Evolutionary conservation across 1,284 basidiomycete genomes (phyloP), one percentile per base, ranked within the genome.

Genomic region (Sutorius eximius): DNA sequence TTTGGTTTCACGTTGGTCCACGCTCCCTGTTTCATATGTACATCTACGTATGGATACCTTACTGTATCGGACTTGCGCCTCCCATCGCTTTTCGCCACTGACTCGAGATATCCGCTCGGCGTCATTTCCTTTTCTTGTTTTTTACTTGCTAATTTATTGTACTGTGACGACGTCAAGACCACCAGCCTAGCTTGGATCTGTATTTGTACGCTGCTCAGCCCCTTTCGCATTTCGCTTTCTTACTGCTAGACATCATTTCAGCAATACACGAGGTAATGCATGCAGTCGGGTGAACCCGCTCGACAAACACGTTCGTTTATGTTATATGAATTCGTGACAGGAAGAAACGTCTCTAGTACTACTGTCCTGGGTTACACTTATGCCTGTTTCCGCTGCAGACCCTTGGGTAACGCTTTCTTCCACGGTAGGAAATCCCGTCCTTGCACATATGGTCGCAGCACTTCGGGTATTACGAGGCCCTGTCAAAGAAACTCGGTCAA

Each of bases 371-470:
- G 11, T 30, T 33, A 30, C 47, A 52, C 57, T 20, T 12, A 71
- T 51, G 49, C 67, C n/a, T 70, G 64, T 74, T 91, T 91, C 74
- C 82, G 83, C 75, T 90, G 86, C 53, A 89, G 65, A 46, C 78
- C 80, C 77, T 93, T 94, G 7, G 92, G 93, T 56, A 95, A 72
- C 66, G 89, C 89, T 66, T 89, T 89, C 42, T 85, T 83, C 77
- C 83, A 99, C 18, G 95, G 95, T 51, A 99, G 71, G 78, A 98
- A 97, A 18, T 93, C 90, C 18, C 95, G 85, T 3, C 96, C 96
- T 68, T 93, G 89, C 93, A 99, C 95, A 75, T 98, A 98, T 43
- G 94, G 93, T 61, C 87, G 84, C 34, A 98, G 81, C 1, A 85
- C 87, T 68, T 95, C 88, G 8, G 96, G 96, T 68, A 99, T 89